Evolutionary conservation across 805 yeast genomes (phyloP).

Genomic region (Teunomyces kruisii): DNA sequence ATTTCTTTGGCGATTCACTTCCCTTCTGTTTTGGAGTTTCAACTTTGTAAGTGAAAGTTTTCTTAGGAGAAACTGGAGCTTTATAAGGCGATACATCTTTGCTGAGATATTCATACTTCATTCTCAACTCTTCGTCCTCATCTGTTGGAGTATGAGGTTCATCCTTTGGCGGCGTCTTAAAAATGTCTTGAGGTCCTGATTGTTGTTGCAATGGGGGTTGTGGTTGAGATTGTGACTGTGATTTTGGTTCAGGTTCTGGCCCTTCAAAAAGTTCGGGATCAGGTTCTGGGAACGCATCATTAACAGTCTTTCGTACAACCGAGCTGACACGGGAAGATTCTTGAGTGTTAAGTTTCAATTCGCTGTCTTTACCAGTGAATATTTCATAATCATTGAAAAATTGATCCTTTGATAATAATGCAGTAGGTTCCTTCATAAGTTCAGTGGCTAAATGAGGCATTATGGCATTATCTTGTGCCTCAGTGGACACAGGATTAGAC

Average conservation of each 20-base stretch:
- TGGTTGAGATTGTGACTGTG: slow-evolving; percentile 5
- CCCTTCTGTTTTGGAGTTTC: background rate
- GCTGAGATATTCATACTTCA: slow-evolving; percentile 12
- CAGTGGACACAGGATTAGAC: slow-evolving; percentile 10
- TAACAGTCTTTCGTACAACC: slow-evolving; percentile 10
- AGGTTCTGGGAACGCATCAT: slow-evolving; percentile 31
- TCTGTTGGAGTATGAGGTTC: background rate
- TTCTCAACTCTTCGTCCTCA: slow-evolving; percentile 11
- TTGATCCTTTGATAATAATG: slow-evolving; percentile 29
- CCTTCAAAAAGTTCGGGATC: slow-evolving; percentile 27
- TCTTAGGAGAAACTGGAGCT: slow-evolving; percentile 12
- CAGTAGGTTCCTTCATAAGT: slow-evolving; percentile 28
- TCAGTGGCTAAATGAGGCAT: slow-evolving; percentile 36
- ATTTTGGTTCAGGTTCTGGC: slow-evolving; percentile 13
- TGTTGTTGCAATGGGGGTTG: slow-evolving; percentile 8
- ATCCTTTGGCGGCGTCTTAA: slow-evolving; percentile 30
- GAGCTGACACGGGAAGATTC: slow-evolving; percentile 8
- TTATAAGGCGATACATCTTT: background rate
- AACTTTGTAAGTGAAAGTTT: slow-evolving; percentile 4
- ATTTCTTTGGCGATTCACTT: slow-evolving; percentile 11
- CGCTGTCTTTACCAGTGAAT: slow-evolving; percentile 10
- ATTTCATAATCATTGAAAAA: slow-evolving; percentile 25
- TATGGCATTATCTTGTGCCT: background rate
- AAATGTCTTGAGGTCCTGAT: slow-evolving; percentile 12
- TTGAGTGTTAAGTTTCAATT: background rate